Conservation (phyloP, 2,329 filamentous ascomycete genomes). For the Diplodia scrobiculata region DNA sequence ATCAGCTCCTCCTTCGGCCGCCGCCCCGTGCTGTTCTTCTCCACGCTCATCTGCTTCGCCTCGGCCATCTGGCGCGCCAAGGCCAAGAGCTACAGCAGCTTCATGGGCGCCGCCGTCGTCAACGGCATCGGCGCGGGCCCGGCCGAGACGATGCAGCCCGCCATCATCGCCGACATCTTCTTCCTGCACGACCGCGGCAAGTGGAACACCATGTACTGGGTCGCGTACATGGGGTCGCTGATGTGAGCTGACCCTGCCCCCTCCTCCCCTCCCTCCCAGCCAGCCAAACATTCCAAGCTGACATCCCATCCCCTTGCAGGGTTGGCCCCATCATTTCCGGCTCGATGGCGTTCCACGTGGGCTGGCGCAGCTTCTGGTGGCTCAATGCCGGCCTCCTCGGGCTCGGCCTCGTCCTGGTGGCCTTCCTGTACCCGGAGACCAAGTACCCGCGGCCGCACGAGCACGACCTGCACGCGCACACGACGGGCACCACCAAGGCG, state of each 20-base stretch:
- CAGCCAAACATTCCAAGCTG: background rate
- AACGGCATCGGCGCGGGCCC: constrained; percentile 66
- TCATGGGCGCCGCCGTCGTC: constrained; percentile 65
- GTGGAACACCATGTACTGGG: constrained; percentile 64
- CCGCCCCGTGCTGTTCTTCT: constrained; percentile 57
- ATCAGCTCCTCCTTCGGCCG: constrained; percentile 59
- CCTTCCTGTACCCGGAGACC: constrained; percentile 66
- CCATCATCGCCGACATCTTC: constrained; percentile 65
- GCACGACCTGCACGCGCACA: constrained; percentile 32
- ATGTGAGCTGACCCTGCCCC: constrained; percentile 49
- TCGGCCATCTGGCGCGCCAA: constrained; percentile 61
- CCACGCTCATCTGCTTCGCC: constrained; percentile 56
- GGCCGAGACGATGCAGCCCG: constrained; percentile 63
- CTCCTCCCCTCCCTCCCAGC: background rate
- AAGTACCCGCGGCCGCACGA: constrained; percentile 57
- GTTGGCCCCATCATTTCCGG: constrained; percentile 62
- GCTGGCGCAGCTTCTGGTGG: constrained; percentile 68
- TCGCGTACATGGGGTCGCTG: constrained; percentile 63
- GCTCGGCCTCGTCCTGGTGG: constrained; percentile 53
- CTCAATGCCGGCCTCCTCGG: constrained; percentile 61
- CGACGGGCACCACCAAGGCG: background rate
- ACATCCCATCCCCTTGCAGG: constrained; percentile 29
- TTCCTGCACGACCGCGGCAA: constrained; percentile 67
- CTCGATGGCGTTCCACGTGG: constrained; percentile 60
- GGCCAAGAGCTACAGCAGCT: constrained; percentile 61